A percentile compares a stretch with the other conserved stretches of the same genome.
Conservation (phyloP, 306 rosid species). For the Betula pendula region DNA sequence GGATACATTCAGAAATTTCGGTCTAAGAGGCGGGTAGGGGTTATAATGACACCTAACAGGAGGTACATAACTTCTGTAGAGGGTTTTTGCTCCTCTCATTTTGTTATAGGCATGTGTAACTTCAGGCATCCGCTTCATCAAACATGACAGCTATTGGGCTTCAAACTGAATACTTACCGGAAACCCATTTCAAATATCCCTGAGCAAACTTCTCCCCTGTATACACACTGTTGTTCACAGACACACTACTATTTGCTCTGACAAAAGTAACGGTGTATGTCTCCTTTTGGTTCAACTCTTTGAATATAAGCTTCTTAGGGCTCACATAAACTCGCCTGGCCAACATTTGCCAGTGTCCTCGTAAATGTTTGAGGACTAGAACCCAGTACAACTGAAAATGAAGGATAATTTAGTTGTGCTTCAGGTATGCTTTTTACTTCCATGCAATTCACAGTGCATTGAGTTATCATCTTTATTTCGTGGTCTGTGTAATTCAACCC, state of each 20-base stretch:
- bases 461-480: constrained; percentile 35
- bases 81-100: too few species aligned
- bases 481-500: constrained; percentile 45
- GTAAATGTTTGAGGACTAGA: constrained; percentile 35
- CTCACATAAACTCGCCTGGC: constrained; percentile 5
- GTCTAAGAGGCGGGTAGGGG: too few species aligned
- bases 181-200: constrained; percentile 55
- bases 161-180: constrained; percentile 39
- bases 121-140: neutral
- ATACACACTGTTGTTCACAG: neutral
- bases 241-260: constrained; percentile 8
- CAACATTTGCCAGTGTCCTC: constrained; percentile 53
- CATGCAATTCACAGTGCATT: constrained; percentile 28
- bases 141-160: constrained; percentile 41
- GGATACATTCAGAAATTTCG: too few species aligned
- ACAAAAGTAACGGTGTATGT: constrained; percentile 33
- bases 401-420: constrained; percentile 54
- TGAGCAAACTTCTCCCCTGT: constrained; percentile 16
- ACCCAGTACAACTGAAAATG: constrained; percentile 39
- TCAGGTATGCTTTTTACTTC: constrained; percentile 28
- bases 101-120: too few species aligned
- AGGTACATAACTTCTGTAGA: too few species aligned
- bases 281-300: constrained; percentile 37
- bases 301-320: constrained; percentile 27
- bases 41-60: too few species aligned